Conservation (phyloP, 116 monocot species). For the Cymodocea nodosa region DNA sequence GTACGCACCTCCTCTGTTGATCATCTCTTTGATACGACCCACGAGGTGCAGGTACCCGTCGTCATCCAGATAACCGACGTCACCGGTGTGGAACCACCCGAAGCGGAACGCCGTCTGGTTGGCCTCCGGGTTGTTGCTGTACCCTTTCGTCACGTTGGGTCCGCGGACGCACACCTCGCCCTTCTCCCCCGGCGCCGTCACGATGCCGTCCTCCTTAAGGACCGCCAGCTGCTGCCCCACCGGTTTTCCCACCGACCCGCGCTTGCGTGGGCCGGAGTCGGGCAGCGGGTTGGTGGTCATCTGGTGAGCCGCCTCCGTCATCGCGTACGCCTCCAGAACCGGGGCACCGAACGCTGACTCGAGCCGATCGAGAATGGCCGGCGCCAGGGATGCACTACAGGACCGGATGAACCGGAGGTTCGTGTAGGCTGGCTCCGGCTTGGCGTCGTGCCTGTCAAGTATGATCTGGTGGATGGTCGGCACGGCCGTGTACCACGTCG, state of each 20-base stretch:
- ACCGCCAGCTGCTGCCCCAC: conserved; percentile 78
- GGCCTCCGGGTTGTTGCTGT: conserved; percentile 70
- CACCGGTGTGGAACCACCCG: conserved; percentile 98
- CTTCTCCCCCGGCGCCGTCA: conserved; percentile 5
- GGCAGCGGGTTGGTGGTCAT: conserved; percentile 87
- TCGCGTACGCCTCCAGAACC: conserved; percentile 93
- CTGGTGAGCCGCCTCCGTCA: conserved; percentile 90
- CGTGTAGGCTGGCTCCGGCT: conserved; percentile 55
- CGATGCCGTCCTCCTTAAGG: conserved; percentile 46
- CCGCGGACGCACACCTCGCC: conserved; percentile 92
- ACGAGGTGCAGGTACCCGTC: conserved; percentile 83
- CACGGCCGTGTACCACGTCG: conserved; percentile 98
- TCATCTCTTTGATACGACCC: conserved; percentile 94
- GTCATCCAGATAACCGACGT: conserved; percentile 52
- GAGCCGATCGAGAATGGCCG: conserved; percentile 40
- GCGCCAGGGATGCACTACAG: conserved; percentile 98
- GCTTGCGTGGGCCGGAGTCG: conserved; percentile 49
- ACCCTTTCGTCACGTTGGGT: conserved; percentile 72
- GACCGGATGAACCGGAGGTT: conserved; percentile 84
- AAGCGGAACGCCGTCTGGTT: conserved; percentile 61
- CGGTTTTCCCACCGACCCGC: conserved; percentile 67
- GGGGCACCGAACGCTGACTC: conserved; percentile 68
- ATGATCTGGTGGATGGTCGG: conserved; percentile 96
- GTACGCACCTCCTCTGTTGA: conserved; percentile 95
- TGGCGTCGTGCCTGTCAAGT: conserved; percentile 53